phyloP scores from a whole-genome alignment of 441 rosid genomes.

The Raphanus hybrid region DNA sequence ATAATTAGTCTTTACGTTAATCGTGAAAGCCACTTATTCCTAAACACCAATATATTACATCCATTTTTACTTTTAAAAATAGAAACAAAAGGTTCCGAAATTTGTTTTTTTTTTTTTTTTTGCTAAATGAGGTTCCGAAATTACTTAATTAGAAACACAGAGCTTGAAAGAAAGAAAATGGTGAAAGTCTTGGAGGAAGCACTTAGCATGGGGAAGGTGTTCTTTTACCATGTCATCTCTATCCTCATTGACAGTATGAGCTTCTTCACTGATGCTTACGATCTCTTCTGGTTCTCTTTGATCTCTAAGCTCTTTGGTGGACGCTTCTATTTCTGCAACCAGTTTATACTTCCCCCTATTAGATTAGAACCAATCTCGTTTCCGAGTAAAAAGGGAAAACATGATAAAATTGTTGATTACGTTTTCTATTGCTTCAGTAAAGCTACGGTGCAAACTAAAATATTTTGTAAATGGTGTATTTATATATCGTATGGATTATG shows the following conservation, averaged over 20 bases:
- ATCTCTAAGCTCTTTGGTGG: slow-evolving; percentile 52
- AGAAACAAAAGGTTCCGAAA: not conserved
- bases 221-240: slow-evolving; percentile 50
- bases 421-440: not conserved
- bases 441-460: not conserved
- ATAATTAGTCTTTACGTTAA: not conserved
- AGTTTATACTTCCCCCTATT: not conserved
- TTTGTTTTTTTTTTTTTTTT: too few relatives aligned
- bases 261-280: slow-evolving; percentile 55
- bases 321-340: slow-evolving; percentile 39
- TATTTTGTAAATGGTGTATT: not conserved
- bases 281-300: slow-evolving; percentile 49
- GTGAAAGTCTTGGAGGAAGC: slow-evolving; percentile 48
- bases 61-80: not conserved
- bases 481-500: slow-evolving; percentile 6
- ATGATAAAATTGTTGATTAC: not conserved
- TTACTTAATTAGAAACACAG: not conserved
- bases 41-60: not conserved
- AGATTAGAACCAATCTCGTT: not conserved
- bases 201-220: slow-evolving; percentile 50
- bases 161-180: slow-evolving; percentile 5
- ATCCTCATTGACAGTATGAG: slow-evolving; percentile 54
- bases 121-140: not conserved
- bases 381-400: not conserved
- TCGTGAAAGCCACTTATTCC: slow-evolving; percentile 10